Evolutionary conservation across 345 rosid species (phyloP).

Genomic region (Lumnitzera littorea): DNA sequence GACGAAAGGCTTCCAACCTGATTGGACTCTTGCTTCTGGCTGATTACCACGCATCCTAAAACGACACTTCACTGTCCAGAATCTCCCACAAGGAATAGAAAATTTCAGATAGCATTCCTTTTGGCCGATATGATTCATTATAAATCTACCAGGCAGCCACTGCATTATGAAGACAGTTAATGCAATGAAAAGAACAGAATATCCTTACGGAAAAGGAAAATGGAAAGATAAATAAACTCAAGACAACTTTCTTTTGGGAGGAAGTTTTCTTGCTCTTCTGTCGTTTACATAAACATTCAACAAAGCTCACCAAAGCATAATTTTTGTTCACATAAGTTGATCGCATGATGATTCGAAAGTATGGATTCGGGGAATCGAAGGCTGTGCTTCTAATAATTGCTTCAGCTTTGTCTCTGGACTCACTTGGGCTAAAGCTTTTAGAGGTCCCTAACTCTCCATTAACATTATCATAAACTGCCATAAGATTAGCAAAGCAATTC

Average conservation of each 20-base stretch:
- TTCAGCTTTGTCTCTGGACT: not conserved
- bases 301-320: not conserved
- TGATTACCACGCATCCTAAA: not conserved
- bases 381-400: not conserved
- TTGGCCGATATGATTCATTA: no score
- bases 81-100: not conserved
- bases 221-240: not conserved
- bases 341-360: not conserved
- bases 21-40: not conserved
- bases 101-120: not conserved
- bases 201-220: no score
- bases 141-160: no score
- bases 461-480: no score
- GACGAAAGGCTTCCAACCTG: conserved; percentile 18
- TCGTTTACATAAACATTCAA: not conserved
- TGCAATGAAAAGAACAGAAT: no score
- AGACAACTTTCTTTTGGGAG: no score
- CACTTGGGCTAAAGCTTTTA: not conserved
- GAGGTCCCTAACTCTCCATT: not conserved
- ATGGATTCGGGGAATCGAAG: not conserved
- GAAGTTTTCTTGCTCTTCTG: no score
- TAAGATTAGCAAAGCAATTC: no score
- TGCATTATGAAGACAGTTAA: no score
- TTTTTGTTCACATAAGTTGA: not conserved
- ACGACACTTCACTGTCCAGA: not conserved